phyloP scores from a whole-genome alignment of 495 filamentous ascomycete species.

The Collariella sp. region DNA sequence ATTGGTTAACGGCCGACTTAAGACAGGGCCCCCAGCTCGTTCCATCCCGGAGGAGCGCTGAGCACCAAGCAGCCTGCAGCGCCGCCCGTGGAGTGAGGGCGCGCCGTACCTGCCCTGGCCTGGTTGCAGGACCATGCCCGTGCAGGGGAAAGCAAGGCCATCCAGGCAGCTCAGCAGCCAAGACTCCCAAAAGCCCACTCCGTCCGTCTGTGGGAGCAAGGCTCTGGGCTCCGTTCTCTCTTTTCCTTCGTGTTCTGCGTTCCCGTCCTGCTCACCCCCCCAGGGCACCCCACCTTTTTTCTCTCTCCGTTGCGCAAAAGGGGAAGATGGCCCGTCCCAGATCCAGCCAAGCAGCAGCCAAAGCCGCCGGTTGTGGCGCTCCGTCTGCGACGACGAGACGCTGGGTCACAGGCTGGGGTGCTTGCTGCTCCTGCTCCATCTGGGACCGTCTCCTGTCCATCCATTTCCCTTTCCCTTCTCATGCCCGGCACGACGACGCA shows the following conservation, averaged over 20 bases:
- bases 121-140: conserved; percentile 14
- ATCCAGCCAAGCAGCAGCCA: conserved; percentile 15
- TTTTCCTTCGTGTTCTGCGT: no score
- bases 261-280: conserved; percentile 3
- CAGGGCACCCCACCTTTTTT: no score
- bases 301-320: conserved; percentile 23
- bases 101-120: conserved; percentile 23
- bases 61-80: conserved; percentile 30
- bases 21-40: conserved; percentile 37
- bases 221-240: conserved; percentile 13
- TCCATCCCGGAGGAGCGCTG: conserved; percentile 16
- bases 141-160: conserved; percentile 18
- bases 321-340: conserved; percentile 10
- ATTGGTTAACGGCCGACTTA: conserved; percentile 45
- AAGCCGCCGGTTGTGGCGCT: conserved; percentile 15
- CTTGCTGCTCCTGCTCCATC: neutral
- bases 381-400: conserved; percentile 7
- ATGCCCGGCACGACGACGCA: neutral
- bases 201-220: conserved; percentile 13
- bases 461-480: neutral
- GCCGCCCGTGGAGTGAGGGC: conserved; percentile 21
- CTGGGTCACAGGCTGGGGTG: neutral
- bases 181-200: conserved; percentile 10
- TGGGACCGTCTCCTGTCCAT: neutral
- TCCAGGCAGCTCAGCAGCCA: conserved; percentile 14